Evolutionary conservation across 805 yeast species (phyloP), one percentile per base, ranked within the genome.

Genomic region (Kodamaea nitidulidarum): DNA sequence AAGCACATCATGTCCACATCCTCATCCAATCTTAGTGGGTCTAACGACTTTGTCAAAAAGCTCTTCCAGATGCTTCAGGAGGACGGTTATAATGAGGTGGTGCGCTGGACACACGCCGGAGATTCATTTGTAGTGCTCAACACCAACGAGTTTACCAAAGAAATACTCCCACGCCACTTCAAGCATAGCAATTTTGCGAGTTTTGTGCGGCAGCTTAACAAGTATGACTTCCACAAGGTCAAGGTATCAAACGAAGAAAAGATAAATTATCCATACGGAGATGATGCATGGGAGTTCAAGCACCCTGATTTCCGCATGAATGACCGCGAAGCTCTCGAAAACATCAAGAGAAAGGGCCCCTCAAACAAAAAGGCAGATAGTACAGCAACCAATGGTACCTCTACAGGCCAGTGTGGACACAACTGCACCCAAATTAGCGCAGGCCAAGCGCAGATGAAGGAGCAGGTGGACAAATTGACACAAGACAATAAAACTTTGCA

Each of bases 211-310:
- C 98, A 93, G 59, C 71, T 93, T 52, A 93, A 93, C 71, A 93
- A 93, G 63, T 93, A 93, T 57, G 98, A 91, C 62, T 93, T 93
- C 69, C 98, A 93, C 70, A 93, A 93, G 65, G 95, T 93, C 32
- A 86, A 91, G 56, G 71, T 78, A 33, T 68, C 84, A 29, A 76
- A 71, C 42, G 88, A 80, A 49, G 84, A 78, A 44, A 75, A 73
- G 50, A 56, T 54, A 43, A 53, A 46, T 36, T 63, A 70, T 43
- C 78, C 78, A 42, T 80, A 80, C 52, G 85, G 88, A 28, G 88
- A 81, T 41, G 78, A 82, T 59, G 80, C 90, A 15, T 91, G 98
- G 97, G 97, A 91, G 59, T 91, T 93, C 67, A 80, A 81, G 55
- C 98, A 93, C 60, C 95, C 96, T 0, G 87, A 80, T 47, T 93